phyloP scores from a whole-genome alignment of 2,329 filamentous ascomycete genomes.

The Ascochyta pisi region DNA sequence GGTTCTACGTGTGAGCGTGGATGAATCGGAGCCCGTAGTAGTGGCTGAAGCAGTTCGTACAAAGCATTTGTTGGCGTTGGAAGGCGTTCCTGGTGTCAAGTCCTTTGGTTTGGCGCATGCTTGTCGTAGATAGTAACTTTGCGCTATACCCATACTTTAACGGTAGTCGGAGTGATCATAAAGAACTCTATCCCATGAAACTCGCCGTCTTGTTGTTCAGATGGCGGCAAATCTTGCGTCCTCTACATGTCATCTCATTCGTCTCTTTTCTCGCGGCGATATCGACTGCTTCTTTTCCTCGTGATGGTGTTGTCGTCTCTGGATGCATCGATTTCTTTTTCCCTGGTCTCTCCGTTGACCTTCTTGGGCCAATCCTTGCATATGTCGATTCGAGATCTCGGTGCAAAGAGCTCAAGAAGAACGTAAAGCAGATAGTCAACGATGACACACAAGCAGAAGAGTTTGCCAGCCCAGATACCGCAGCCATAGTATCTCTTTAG shows the following conservation, averaged over 20 bases:
- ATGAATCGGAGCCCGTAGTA: neutral
- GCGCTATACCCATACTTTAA: constrained; percentile 23
- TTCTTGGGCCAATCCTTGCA: constrained; percentile 93
- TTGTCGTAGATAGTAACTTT: constrained; percentile 15
- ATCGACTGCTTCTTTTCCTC: constrained; percentile 39
- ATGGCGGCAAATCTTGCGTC: neutral
- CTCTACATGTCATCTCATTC: constrained; percentile 28
- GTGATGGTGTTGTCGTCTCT: constrained; percentile 20
- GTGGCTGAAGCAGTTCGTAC: constrained; percentile 24
- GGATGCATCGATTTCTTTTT: constrained; percentile 17
- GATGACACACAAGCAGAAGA: constrained; percentile 93
- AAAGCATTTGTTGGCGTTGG: constrained; percentile 46
- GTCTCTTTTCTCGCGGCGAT: constrained; percentile 35
- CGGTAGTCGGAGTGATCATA: constrained; percentile 31
- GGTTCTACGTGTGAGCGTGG: constrained; percentile 58
- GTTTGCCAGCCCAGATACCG: constrained; percentile 96
- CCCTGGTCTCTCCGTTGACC: constrained; percentile 23
- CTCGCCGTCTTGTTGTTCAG: neutral
- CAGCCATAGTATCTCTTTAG: constrained; percentile 97
- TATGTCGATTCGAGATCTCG: constrained; percentile 84
- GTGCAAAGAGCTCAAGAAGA: constrained; percentile 85
- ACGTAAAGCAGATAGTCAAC: constrained; percentile 93
- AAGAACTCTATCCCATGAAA: constrained; percentile 1
- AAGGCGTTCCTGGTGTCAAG: constrained; percentile 3
- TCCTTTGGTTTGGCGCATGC: neutral